phyloP scores from a whole-genome alignment of 495 filamentous ascomycete species.

The Aspergillus bertholletiae region DNA sequence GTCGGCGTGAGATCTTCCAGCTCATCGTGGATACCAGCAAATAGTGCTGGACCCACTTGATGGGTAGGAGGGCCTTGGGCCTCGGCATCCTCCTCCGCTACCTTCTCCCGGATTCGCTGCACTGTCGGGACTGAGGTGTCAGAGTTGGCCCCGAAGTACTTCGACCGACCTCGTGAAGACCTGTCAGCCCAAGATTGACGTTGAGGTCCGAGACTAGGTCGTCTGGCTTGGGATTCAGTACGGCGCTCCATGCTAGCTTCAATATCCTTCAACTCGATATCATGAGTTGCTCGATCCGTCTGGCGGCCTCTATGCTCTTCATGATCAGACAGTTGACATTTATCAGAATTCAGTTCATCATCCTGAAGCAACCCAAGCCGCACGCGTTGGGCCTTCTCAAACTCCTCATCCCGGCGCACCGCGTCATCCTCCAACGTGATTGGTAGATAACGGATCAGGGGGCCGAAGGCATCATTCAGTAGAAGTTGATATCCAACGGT shows the following conservation, averaged over 20 bases:
- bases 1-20: conserved; percentile 92
- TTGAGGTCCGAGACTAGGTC: conserved; percentile 18
- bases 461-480: conserved; percentile 80
- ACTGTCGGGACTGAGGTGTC: conserved; percentile 27
- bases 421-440: conserved; percentile 96
- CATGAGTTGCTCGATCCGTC: conserved; percentile 38
- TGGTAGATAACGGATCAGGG: conserved; percentile 83
- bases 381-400: conserved; percentile 70
- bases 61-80: conserved; percentile 53
- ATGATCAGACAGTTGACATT: conserved; percentile 42
- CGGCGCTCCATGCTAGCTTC: conserved; percentile 28
- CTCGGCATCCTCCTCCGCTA: conserved; percentile 59
- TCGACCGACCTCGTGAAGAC: conserved; percentile 38
- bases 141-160: conserved; percentile 36
- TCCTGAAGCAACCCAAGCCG: conserved; percentile 48
- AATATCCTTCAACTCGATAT: conserved; percentile 60
- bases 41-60: conserved; percentile 71
- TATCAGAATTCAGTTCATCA: conserved; percentile 33
- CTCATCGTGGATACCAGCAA: conserved; percentile 82
- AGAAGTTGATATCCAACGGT: conserved; percentile 80
- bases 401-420: conserved; percentile 81
- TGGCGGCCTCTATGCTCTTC: conserved; percentile 31
- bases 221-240: conserved; percentile 12
- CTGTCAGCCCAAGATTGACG: conserved; percentile 41
- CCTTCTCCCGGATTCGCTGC: conserved; percentile 33